These are phyloP conservation scores for Xerocomus potaroensis DNA, from an alignment of 768 basidiomycete species.

Conservation along the genomic window DNA sequence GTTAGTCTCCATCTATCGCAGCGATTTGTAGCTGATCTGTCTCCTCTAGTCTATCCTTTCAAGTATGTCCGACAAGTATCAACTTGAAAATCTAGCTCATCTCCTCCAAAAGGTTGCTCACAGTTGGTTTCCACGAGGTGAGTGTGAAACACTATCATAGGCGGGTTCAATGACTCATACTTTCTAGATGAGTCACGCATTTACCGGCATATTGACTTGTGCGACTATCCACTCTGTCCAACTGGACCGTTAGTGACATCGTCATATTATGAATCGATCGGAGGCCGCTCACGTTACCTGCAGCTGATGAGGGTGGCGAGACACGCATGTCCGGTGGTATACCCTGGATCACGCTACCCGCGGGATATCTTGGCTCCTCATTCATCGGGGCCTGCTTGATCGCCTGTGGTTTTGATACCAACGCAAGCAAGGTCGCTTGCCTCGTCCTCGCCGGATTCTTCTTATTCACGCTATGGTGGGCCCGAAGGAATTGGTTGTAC, in stretches of 20 bases:
- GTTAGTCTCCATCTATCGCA: conserved; percentile 39
- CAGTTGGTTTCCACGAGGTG: conserved; percentile 88
- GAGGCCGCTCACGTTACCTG: conserved; percentile 7
- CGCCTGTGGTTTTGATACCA: conserved; percentile 83
- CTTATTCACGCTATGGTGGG: conserved; percentile 87
- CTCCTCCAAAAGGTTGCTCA: conserved; percentile 53
- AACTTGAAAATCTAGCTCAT: conserved; percentile 10
- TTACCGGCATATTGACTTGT: conserved; percentile 76
- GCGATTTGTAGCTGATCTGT: conserved; percentile 9
- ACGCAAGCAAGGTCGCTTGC: conserved; percentile 82
- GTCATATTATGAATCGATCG: background rate
- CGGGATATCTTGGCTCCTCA: conserved; percentile 83
- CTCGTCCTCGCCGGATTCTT: conserved; percentile 83
- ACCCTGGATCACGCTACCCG: conserved; percentile 73
- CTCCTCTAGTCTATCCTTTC: conserved; percentile 75
- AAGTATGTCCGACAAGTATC: conserved; percentile 54
- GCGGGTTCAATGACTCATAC: background rate
- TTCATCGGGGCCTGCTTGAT: conserved; percentile 86
- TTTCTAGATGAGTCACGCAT: conserved; percentile 78
- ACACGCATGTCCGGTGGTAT: conserved; percentile 88
- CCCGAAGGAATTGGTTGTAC: conserved; percentile 67
- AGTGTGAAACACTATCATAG: conserved; percentile 8
- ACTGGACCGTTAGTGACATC: conserved; percentile 66
- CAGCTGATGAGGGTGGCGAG: conserved; percentile 85
- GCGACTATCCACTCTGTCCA: conserved; percentile 83